A percentile compares a stretch with the other conserved stretches of the same genome.
Evolutionary conservation across 2,329 filamentous ascomycete species (phyloP).

Genomic region (Fusarium goolgardi): DNA sequence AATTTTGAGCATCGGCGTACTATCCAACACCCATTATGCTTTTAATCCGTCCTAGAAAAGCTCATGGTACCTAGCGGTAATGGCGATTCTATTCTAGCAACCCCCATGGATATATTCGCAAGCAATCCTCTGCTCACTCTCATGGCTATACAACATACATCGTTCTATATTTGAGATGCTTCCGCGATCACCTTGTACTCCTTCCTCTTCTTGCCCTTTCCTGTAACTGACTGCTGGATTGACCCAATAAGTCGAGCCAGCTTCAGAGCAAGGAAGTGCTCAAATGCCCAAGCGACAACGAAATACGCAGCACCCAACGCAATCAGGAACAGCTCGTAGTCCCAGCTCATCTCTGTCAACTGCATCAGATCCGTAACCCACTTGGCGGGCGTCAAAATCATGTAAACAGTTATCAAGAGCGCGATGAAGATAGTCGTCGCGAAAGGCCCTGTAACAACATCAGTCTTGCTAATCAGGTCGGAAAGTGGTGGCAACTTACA

Average conservation of each 20-base stretch:
- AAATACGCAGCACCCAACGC: conserved; percentile 77
- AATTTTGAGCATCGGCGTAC: background rate
- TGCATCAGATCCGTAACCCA: conserved; percentile 84
- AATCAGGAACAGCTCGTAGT: conserved; percentile 80
- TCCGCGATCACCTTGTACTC: conserved; percentile 86
- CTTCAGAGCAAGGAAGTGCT: conserved; percentile 75
- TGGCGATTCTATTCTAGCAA: conserved; percentile 6
- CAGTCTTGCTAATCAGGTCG: background rate
- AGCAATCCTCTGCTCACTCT: background rate
- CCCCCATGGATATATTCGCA: background rate
- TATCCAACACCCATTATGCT: conserved; percentile 1
- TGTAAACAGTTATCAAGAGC: conserved; percentile 76
- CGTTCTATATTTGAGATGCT: conserved; percentile 51
- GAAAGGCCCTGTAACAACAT: conserved; percentile 75
- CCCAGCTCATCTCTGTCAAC: conserved; percentile 77
- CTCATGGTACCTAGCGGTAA: background rate
- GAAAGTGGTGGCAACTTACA: conserved; percentile 61
- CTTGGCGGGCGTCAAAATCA: conserved; percentile 79
- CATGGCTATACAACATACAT: background rate
- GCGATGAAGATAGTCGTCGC: conserved; percentile 78
- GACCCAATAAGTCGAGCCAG: conserved; percentile 76
- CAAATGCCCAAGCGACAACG: conserved; percentile 74
- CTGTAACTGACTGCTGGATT: conserved; percentile 66
- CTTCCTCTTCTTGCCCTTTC: conserved; percentile 80
- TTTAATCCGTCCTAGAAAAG: background rate